Evolutionary conservation across 2,329 filamentous ascomycete genomes (phyloP).

Genomic region (Ophiostoma ulmi): DNA sequence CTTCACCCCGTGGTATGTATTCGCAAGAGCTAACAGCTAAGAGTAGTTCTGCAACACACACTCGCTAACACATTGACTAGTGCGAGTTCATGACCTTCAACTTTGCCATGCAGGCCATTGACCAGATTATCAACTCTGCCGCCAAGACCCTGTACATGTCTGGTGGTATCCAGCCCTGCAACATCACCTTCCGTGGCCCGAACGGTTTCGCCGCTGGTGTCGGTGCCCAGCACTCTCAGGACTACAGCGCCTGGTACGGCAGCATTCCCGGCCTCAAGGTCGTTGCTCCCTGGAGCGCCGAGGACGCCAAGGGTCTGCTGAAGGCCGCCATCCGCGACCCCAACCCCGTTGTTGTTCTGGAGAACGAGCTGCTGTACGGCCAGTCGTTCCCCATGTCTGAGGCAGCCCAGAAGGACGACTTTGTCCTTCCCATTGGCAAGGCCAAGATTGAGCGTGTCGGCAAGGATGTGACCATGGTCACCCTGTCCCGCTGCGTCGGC

Average conservation of each 20-base stretch:
- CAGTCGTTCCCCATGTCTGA: slow-evolving; percentile 95
- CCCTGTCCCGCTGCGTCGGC: slow-evolving; percentile 90
- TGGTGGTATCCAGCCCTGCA: slow-evolving; percentile 97
- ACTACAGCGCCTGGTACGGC: slow-evolving; percentile 98
- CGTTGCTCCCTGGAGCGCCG: slow-evolving; percentile 89
- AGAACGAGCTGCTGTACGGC: slow-evolving; percentile 90
- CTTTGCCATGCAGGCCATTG: slow-evolving; percentile 99
- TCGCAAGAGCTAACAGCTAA: background rate
- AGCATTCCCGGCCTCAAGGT: slow-evolving; percentile 97
- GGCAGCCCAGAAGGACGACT: slow-evolving; percentile 91
- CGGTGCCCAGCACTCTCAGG: slow-evolving; percentile 95
- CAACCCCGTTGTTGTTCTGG: slow-evolving; percentile 88
- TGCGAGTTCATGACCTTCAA: slow-evolving; percentile 99
- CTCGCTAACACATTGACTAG: slow-evolving; percentile 40
- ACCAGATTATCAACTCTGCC: slow-evolving; percentile 98
- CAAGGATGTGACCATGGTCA: slow-evolving; percentile 93
- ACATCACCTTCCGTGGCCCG: slow-evolving; percentile 98
- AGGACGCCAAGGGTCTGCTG: slow-evolving; percentile 95
- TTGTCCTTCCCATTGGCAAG: slow-evolving; percentile 95
- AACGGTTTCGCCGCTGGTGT: slow-evolving; percentile 97
- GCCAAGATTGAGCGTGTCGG: slow-evolving; percentile 96
- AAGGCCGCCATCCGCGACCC: slow-evolving; percentile 98
- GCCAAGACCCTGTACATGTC: slow-evolving; percentile 99
- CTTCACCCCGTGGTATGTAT: slow-evolving; percentile 82
- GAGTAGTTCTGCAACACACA: background rate